phyloP scores from a whole-genome alignment of 352 stramenopile species.

The Pythium guiyangense region DNA sequence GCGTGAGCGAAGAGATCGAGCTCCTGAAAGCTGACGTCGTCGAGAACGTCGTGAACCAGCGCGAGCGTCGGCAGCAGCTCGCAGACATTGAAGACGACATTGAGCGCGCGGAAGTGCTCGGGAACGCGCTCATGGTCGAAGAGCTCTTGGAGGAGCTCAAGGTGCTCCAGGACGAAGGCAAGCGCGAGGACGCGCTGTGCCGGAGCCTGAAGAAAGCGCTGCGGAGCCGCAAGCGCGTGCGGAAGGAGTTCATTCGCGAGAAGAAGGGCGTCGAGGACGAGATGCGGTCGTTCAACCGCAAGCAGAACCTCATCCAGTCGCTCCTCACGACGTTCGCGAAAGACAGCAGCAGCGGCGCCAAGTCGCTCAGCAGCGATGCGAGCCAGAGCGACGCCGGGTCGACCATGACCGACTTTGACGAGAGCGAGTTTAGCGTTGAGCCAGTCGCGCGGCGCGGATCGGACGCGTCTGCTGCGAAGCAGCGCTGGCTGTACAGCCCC shows the following conservation, averaged over 20 bases:
- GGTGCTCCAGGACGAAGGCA: constrained; percentile 41
- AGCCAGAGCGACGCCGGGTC: constrained; percentile 37
- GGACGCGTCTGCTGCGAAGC: background rate
- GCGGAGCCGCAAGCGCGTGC: constrained; percentile 28
- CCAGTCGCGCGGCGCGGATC: too few relatives aligned
- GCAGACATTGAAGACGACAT: constrained; percentile 48
- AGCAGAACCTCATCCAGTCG: constrained; percentile 59
- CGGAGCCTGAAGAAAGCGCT: constrained; percentile 42
- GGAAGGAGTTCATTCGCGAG: constrained; percentile 28
- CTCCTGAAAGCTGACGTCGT: constrained; percentile 41
- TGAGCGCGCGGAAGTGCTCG: constrained; percentile 46
- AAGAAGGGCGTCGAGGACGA: constrained; percentile 34
- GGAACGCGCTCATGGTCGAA: constrained; percentile 40
- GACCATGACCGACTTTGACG: constrained; percentile 17
- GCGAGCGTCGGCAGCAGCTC: constrained; percentile 38
- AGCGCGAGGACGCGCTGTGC: constrained; percentile 37
- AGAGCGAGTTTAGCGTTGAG: constrained; percentile 7
- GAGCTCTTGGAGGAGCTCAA: constrained; percentile 44
- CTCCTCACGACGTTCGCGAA: constrained; percentile 42
- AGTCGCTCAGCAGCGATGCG: constrained; percentile 32
- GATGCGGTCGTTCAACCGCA: constrained; percentile 39
- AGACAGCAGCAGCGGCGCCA: constrained; percentile 16
- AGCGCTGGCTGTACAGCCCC: background rate
- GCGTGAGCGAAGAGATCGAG: constrained; percentile 46
- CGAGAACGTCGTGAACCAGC: constrained; percentile 48